A percentile compares a stretch with the other conserved stretches of the same genome.
phyloP scores from a whole-genome alignment of 192 early-diverging fungal species.

The Coemansia sp. region DNA sequence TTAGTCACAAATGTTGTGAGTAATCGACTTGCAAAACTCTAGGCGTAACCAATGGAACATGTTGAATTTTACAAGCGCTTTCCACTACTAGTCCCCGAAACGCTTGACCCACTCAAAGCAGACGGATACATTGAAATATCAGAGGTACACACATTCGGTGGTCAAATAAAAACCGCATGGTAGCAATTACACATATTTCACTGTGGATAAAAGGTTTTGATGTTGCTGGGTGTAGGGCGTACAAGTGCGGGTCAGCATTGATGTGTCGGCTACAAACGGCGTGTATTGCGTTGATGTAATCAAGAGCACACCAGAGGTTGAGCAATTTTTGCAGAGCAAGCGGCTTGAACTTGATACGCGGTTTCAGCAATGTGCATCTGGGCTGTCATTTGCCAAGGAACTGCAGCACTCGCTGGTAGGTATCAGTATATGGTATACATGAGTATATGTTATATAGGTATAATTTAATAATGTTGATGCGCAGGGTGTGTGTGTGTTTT shows the following conservation, averaged over 20 bases:
- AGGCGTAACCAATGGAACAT: no score
- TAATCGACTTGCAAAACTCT: no score
- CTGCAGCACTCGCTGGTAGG: conserved; percentile 40
- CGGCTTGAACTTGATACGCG: conserved; percentile 19
- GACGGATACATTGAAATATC: conserved; percentile 35
- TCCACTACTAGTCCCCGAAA: conserved; percentile 33
- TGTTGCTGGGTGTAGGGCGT: not conserved
- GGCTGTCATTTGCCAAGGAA: conserved; percentile 43
- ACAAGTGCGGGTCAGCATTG: conserved; percentile 17
- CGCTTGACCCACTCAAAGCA: conserved; percentile 29
- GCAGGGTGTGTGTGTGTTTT: no score
- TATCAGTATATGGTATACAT: not conserved
- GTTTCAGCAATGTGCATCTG: conserved; percentile 40
- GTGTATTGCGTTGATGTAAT: conserved; percentile 27
- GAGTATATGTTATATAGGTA: no score
- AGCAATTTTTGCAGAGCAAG: conserved; percentile 9
- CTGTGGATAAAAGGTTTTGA: not conserved
- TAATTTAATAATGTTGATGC: not conserved
- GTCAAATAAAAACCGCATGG: not conserved
- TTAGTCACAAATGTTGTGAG: no score
- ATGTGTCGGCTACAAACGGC: conserved; percentile 7
- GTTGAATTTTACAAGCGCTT: conserved; percentile 43
- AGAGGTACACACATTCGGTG: conserved; percentile 5
- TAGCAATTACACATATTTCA: no score
- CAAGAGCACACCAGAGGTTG: conserved; percentile 27